These are phyloP conservation scores for Mortierella sp. DNA, from an alignment of 371 early-diverging fungal species.

Conservation along the genomic window DNA sequence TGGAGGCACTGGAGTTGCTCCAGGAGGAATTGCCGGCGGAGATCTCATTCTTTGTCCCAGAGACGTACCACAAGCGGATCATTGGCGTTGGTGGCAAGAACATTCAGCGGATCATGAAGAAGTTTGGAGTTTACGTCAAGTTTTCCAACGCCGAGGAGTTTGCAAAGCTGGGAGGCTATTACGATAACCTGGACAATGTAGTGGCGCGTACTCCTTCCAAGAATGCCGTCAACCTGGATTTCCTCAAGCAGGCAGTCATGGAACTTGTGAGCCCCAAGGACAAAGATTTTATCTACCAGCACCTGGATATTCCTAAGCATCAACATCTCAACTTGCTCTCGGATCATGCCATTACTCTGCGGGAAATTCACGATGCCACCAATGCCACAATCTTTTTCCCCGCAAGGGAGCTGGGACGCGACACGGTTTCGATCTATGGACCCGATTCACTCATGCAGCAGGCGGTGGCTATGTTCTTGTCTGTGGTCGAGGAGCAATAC, in stretches of 20 bases:
- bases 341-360: conserved; percentile 58
- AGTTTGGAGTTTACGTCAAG: conserved; percentile 95
- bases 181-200: conserved; percentile 86
- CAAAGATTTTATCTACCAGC: conserved; percentile 61
- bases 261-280: conserved; percentile 77
- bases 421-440: conserved; percentile 42
- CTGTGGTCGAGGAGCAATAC: conserved; percentile 45
- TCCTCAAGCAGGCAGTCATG: conserved; percentile 80
- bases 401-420: conserved; percentile 57
- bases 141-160: conserved; percentile 89
- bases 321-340: conserved; percentile 64
- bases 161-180: conserved; percentile 82
- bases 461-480: conserved; percentile 38
- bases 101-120: conserved; percentile 96
- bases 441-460: conserved; percentile 52
- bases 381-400: conserved; percentile 69
- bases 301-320: conserved; percentile 61
- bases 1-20: conserved; percentile 79
- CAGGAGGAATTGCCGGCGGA: conserved; percentile 91
- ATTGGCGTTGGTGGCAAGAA: conserved; percentile 96
- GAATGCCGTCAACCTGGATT: conserved; percentile 78
- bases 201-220: conserved; percentile 92
- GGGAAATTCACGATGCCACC: conserved; percentile 66
- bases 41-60: conserved; percentile 90
- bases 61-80: conserved; percentile 92